These are phyloP conservation scores for Gracilaria gracilis DNA, from an alignment of 23 red algal genomes.

Conservation along the genomic window DNA sequence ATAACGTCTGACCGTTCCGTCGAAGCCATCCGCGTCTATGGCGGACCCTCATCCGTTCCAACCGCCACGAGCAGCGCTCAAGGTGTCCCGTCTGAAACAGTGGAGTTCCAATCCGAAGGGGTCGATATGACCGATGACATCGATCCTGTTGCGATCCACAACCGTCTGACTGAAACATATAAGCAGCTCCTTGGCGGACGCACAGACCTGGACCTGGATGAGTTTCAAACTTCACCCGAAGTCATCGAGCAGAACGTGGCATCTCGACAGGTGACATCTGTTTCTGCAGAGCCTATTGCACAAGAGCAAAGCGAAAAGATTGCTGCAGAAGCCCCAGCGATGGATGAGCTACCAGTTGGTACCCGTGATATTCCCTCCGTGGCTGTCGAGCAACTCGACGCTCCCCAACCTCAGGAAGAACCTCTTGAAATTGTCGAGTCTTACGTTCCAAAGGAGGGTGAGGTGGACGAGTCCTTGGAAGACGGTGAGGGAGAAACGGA, in stretches of 20 bases:
- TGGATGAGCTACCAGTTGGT: background rate
- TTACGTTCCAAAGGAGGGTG: conserved; percentile 5
- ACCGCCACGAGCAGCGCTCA: conserved; percentile 1
- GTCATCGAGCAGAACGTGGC: background rate
- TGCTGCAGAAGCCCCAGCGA: background rate
- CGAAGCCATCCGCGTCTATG: background rate
- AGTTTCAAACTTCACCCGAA: conserved; percentile 13
- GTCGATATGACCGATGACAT: conserved; percentile 8
- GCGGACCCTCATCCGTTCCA: conserved; percentile 13
- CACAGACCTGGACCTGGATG: background rate
- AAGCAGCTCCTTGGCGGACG: conserved; percentile 12
- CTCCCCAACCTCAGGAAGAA: background rate
- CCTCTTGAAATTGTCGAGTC: conserved; percentile 5
- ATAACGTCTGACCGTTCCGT: conserved; percentile 33
- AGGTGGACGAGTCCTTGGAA: conserved; percentile 14
- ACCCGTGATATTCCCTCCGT: conserved; percentile 17
- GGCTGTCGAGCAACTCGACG: conserved; percentile 9
- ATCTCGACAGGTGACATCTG: background rate
- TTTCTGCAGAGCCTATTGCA: background rate
- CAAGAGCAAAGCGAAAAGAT: background rate
- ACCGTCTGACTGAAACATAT: conserved; percentile 26
- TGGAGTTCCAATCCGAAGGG: conserved; percentile 2
- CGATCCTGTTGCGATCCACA: conserved; percentile 30
- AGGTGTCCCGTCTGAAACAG: conserved; percentile 12
- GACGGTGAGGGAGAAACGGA: conserved; percentile 9